Conservation (phyloP, 83 land plant genomes). For the Thuja plicata region DNA sequence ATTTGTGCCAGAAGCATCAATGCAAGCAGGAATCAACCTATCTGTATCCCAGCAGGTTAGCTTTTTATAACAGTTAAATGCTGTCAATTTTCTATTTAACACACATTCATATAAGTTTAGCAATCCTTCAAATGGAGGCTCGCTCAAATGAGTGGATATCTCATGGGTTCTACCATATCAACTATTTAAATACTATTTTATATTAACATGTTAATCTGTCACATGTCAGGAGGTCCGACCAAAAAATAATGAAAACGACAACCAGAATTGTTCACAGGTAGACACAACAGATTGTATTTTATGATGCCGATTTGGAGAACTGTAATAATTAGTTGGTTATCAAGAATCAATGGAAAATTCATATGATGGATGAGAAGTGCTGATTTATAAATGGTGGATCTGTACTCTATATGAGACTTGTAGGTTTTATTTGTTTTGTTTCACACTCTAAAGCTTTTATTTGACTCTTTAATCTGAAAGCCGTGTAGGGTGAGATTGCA, state of each 20-base stretch:
- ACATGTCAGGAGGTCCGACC: conserved; percentile 22
- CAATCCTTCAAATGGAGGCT: not conserved
- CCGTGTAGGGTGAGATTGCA: conserved; percentile 54
- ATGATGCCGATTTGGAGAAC: not conserved
- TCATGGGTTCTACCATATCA: not conserved
- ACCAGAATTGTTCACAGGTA: conserved; percentile 36
- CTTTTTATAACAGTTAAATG: not conserved
- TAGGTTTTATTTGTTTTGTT: not conserved
- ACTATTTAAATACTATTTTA: not conserved
- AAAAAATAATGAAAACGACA: conserved; percentile 22
- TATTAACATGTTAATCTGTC: conserved; percentile 6
- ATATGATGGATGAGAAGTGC: not conserved
- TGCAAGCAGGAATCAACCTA: not conserved
- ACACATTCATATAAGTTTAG: not conserved
- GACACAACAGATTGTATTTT: not conserved
- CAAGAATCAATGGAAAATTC: not conserved
- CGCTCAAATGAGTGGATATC: not conserved
- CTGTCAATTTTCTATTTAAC: not conserved
- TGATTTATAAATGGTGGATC: not conserved
- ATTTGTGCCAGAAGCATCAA: conserved; percentile 11
- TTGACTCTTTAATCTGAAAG: conserved; percentile 10
- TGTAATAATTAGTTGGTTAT: not conserved
- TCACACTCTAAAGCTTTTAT: not conserved
- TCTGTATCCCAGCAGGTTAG: conserved; percentile 15
- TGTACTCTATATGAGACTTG: not conserved